These are phyloP conservation scores for Ophiorrhiza pumila DNA, from an alignment of 257 asterid genomes.

Conservation along the genomic window DNA sequence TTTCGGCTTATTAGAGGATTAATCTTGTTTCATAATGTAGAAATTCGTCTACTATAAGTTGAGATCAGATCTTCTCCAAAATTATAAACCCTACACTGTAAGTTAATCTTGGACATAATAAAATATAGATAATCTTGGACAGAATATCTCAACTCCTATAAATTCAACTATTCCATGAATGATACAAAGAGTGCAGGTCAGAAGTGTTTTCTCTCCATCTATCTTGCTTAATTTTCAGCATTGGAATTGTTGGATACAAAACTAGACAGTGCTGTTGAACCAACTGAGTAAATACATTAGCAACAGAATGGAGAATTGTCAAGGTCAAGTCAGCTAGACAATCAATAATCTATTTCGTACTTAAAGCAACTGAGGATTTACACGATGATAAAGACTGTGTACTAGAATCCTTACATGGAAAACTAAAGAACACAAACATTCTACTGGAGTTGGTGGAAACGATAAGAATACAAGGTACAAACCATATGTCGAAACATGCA, in stretches of 20 bases:
- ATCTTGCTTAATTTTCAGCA: not conserved
- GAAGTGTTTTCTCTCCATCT: no score
- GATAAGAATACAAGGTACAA: not conserved
- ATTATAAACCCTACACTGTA: no score
- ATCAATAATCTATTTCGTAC: no score
- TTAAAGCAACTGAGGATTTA: not conserved
- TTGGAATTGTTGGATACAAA: not conserved
- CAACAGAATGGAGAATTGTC: not conserved
- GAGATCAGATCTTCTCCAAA: not conserved
- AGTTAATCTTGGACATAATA: no score
- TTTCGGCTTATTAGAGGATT: not conserved
- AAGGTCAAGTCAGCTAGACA: not conserved
- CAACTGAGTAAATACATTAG: not conserved
- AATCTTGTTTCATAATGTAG: not conserved
- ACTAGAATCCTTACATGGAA: not conserved
- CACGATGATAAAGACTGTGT: not conserved
- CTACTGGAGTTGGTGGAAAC: not conserved
- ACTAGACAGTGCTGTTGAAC: not conserved
- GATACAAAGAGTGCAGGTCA: no score
- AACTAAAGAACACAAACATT: not conserved
- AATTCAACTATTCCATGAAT: no score
- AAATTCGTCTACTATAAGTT: not conserved
- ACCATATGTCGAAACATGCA: conserved; percentile 1
- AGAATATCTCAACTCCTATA: no score
- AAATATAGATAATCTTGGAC: no score